A percentile compares a stretch with the other conserved stretches of the same genome.
These are phyloP conservation scores for Komagataea norvegica DNA, from an alignment of 1,139 yeast genomes.

Conservation along the genomic window DNA sequence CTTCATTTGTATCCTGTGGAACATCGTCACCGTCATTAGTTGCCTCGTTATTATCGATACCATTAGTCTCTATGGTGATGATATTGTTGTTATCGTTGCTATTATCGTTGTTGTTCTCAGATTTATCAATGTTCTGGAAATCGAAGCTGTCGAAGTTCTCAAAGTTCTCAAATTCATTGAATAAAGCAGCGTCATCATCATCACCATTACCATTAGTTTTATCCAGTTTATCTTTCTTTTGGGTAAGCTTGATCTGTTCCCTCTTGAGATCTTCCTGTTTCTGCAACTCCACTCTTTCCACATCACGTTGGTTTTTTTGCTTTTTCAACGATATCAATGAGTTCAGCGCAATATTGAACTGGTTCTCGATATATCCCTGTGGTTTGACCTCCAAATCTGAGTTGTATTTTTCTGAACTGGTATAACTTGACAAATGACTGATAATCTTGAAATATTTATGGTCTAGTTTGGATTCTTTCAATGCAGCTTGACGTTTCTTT, in stretches of 20 bases:
- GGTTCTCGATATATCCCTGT: conserved; percentile 14
- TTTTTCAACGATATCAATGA: conserved; percentile 16
- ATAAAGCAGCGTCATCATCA: conserved; percentile 8
- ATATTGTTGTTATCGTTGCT: background rate
- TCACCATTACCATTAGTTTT: background rate
- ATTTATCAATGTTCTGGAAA: conserved; percentile 7
- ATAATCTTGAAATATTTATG: conserved; percentile 12
- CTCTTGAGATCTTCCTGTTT: conserved; percentile 14
- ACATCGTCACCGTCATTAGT: background rate
- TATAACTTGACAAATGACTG: conserved; percentile 14
- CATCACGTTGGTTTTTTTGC: conserved; percentile 15
- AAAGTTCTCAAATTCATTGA: conserved; percentile 18
- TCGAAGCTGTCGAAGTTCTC: conserved; percentile 13
- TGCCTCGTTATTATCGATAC: background rate
- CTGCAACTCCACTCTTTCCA: conserved; percentile 11
- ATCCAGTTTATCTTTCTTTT: background rate
- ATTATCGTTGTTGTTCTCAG: no score
- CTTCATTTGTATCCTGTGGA: no score
- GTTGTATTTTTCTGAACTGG: conserved; percentile 1
- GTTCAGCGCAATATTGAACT: conserved; percentile 15
- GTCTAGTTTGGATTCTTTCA: conserved; percentile 24
- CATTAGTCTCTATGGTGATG: background rate
- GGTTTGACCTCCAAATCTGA: conserved; percentile 8
- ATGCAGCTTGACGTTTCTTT: conserved; percentile 29
- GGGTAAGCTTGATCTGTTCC: conserved; percentile 7